Conservation (phyloP, 2,329 filamentous ascomycete genomes). For the Arthrobotrys megalospora region DNA sequence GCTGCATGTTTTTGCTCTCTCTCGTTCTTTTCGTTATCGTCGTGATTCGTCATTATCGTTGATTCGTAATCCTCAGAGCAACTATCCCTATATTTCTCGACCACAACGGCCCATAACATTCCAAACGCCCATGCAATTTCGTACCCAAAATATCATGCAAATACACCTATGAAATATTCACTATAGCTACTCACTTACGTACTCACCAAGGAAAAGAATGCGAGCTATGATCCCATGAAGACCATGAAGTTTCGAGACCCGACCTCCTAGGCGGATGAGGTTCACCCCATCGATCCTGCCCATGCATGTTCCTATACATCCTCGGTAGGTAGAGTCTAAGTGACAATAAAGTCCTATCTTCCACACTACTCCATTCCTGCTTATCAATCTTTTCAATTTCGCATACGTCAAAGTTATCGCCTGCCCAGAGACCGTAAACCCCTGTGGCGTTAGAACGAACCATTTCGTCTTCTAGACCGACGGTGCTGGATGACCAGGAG, state of each 20-base stretch:
- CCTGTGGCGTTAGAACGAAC: not conserved
- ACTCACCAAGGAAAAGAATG: too few species aligned
- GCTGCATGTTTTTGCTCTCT: too few species aligned
- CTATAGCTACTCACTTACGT: too few species aligned
- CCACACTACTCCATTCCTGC: constrained; percentile 24
- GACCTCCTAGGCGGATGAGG: not conserved
- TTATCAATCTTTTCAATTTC: not conserved
- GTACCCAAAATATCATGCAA: too few species aligned
- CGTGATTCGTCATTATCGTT: too few species aligned
- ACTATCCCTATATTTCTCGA: too few species aligned
- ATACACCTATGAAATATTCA: too few species aligned
- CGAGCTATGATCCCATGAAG: not conserved
- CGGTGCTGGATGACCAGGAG: constrained; percentile 28
- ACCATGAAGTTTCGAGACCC: not conserved
- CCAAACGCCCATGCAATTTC: too few species aligned
- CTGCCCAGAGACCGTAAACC: constrained; percentile 29
- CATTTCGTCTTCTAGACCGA: constrained; percentile 37
- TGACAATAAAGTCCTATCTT: constrained; percentile 7
- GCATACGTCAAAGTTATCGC: constrained; percentile 39
- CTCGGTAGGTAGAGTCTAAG: constrained; percentile 32
- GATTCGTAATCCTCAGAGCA: too few species aligned
- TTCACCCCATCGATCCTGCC: constrained; percentile 25
- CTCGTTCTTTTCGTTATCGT: too few species aligned
- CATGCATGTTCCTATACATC: constrained; percentile 40
- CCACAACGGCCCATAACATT: too few species aligned